Conservation (phyloP, 371 early-diverging fungal species). For the Chytridiales sp. region DNA sequence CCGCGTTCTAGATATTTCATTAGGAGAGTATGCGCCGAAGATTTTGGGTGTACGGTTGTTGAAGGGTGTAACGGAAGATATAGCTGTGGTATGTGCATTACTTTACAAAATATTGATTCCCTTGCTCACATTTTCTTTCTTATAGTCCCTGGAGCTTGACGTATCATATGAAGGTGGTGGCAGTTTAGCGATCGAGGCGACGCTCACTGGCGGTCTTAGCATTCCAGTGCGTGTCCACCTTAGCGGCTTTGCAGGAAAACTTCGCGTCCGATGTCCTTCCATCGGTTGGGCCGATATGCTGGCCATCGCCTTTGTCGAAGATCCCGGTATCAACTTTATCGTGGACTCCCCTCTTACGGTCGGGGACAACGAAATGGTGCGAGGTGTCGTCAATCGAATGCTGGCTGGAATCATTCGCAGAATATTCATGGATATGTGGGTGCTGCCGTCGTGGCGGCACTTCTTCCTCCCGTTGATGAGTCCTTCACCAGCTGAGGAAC, state of each 20-base stretch:
- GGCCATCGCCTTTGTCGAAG: slow-evolving; percentile 50
- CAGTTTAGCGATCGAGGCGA: slow-evolving; percentile 44
- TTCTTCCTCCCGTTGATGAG: slow-evolving; percentile 53
- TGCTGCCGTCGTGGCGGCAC: slow-evolving; percentile 49
- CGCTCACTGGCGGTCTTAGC: slow-evolving; percentile 37
- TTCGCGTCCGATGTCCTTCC: slow-evolving; percentile 45
- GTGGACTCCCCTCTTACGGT: slow-evolving; percentile 50
- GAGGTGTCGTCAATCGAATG: slow-evolving; percentile 45
- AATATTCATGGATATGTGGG: slow-evolving; percentile 55
- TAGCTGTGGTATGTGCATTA: slow-evolving; percentile 42
- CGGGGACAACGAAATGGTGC: slow-evolving; percentile 42
- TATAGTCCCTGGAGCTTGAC: slow-evolving; percentile 42
- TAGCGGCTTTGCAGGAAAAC: slow-evolving; percentile 35
- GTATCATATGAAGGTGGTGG: slow-evolving; percentile 48
- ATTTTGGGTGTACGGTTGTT: slow-evolving; percentile 42
- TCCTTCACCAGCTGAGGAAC: slow-evolving; percentile 39
- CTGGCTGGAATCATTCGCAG: slow-evolving; percentile 41
- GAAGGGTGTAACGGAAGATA: slow-evolving; percentile 50
- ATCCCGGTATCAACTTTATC: slow-evolving; percentile 47
- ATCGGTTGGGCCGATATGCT: slow-evolving; percentile 46
- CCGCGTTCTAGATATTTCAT: slow-evolving; percentile 38
- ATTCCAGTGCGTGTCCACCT: slow-evolving; percentile 47
- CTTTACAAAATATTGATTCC: background rate
- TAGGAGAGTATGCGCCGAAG: slow-evolving; percentile 50
- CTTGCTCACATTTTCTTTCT: background rate